Conservation (phyloP, 1,139 yeast species). For the Suhomyces anneliseae region DNA sequence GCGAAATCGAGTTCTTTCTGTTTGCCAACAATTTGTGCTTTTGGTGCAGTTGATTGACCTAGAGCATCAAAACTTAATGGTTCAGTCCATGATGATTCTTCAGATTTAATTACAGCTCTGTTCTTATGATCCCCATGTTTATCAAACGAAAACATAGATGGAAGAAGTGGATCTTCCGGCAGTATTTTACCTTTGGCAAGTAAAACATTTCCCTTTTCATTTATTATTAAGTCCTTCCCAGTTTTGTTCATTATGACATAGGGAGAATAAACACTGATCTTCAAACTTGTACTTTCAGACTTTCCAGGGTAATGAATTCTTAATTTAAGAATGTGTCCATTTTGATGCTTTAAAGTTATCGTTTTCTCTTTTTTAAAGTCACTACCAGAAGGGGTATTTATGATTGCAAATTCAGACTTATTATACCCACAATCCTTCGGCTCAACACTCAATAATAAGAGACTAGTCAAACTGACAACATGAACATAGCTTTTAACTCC, state of each 20-base stretch:
- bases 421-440: conserved; percentile 65
- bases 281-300: conserved; percentile 50
- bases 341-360: conserved; percentile 49
- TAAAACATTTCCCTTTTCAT: conserved; percentile 58
- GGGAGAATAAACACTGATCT: conserved; percentile 76
- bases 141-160: conserved; percentile 85
- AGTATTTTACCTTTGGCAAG: conserved; percentile 29
- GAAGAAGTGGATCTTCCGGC: conserved; percentile 37
- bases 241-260: conserved; percentile 82
- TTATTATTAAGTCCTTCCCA: conserved; percentile 60
- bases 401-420: conserved; percentile 78
- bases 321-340: conserved; percentile 68
- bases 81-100: conserved; percentile 72
- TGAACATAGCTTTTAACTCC: conserved; percentile 76
- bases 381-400: conserved; percentile 58
- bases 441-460: conserved; percentile 69
- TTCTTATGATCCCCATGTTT: conserved; percentile 57
- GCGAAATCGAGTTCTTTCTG: conserved; percentile 78
- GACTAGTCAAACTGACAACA: conserved; percentile 71
- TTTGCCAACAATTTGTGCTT: conserved; percentile 55
- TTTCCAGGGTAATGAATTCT: conserved; percentile 63
- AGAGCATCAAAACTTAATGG: conserved; percentile 87
- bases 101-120: conserved; percentile 68
- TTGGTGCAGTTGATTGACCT: conserved; percentile 75
- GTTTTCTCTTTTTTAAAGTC: conserved; percentile 58